Conservation (phyloP, 768 basidiomycete species). For the Cystoderma amianthinum region DNA sequence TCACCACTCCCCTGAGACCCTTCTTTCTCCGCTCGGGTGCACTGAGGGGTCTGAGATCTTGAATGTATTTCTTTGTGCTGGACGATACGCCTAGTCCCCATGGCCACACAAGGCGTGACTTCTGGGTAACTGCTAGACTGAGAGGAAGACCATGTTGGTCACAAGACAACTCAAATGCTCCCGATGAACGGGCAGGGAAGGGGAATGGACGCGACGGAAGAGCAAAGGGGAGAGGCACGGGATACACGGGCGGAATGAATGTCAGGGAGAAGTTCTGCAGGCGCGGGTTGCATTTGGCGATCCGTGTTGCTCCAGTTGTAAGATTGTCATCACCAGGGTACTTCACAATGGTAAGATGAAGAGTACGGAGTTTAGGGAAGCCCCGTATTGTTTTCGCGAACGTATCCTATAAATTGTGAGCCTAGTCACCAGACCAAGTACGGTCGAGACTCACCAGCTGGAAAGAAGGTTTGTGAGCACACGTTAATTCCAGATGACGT, state of each 20-base stretch:
- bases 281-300: constrained; percentile 62
- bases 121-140: constrained; percentile 44
- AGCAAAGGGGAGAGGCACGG: constrained; percentile 40
- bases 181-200: constrained; percentile 36
- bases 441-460: constrained; percentile 46
- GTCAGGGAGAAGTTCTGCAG: constrained; percentile 57
- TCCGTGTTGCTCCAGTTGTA: constrained; percentile 47
- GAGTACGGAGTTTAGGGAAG: constrained; percentile 56
- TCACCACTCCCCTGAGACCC: constrained; percentile 31
- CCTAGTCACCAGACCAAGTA: background rate
- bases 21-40: constrained; percentile 28
- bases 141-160: constrained; percentile 64
- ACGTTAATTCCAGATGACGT: constrained; percentile 56
- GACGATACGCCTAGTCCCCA: constrained; percentile 35
- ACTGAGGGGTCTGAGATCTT: constrained; percentile 31
- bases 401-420: constrained; percentile 32
- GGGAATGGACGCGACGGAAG: constrained; percentile 34
- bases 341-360: constrained; percentile 59
- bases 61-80: constrained; percentile 27
- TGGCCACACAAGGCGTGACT: constrained; percentile 39
- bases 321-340: constrained; percentile 60
- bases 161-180: constrained; percentile 48
- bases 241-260: constrained; percentile 51
- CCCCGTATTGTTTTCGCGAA: constrained; percentile 58
- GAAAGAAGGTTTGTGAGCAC: constrained; percentile 64